phyloP scores from a whole-genome alignment of 1,284 basidiomycete species.

The Cryptococcus sp. region DNA sequence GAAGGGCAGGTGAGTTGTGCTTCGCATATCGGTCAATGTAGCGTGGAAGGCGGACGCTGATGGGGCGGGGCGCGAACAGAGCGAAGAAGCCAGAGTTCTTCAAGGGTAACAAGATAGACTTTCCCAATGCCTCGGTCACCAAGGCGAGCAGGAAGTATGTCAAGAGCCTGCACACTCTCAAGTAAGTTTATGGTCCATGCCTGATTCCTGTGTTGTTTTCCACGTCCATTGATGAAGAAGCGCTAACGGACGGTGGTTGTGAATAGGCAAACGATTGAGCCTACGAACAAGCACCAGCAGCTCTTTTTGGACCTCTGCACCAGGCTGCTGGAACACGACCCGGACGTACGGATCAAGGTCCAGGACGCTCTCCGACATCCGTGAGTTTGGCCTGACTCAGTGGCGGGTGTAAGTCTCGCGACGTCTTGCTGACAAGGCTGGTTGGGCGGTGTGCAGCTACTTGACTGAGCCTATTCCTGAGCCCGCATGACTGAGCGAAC shows the following conservation, averaged over 20 bases:
- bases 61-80: slow-evolving; percentile 46
- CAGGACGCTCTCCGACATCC: slow-evolving; percentile 81
- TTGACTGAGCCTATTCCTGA: slow-evolving; percentile 19
- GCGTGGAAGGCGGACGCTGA: neutral
- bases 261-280: slow-evolving; percentile 74
- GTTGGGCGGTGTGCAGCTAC: slow-evolving; percentile 3
- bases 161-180: slow-evolving; percentile 72
- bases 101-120: slow-evolving; percentile 79
- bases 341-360: slow-evolving; percentile 77
- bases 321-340: slow-evolving; percentile 87
- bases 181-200: slow-evolving; percentile 55
- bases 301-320: slow-evolving; percentile 80
- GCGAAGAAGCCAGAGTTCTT: slow-evolving; percentile 82
- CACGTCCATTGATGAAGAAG: neutral
- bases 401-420: too few relatives aligned
- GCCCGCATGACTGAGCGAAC: slow-evolving; percentile 2
- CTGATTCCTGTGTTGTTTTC: neutral
- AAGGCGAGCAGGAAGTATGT: slow-evolving; percentile 94
- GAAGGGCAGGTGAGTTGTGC: slow-evolving; percentile 47
- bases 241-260: neutral
- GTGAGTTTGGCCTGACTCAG: too few relatives aligned
- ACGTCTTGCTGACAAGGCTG: too few relatives aligned
- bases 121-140: slow-evolving; percentile 80
- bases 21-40: neutral
- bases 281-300: slow-evolving; percentile 60